A percentile compares a stretch with the other conserved stretches of the same genome.
Evolutionary conservation across 257 asterid genomes (phyloP).

Genomic region (Nicotiana attenuata): DNA sequence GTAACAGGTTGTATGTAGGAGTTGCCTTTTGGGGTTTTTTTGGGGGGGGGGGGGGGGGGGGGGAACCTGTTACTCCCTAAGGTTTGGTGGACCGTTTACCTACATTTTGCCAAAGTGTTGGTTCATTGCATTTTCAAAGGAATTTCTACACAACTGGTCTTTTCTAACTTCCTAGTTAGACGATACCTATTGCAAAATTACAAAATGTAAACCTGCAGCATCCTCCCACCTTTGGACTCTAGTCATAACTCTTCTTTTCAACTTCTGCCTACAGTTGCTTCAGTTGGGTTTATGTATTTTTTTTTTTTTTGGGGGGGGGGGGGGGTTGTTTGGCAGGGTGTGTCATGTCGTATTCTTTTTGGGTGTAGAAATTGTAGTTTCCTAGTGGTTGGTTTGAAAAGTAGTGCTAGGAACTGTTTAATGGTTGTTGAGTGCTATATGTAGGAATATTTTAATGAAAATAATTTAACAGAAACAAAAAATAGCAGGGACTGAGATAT

Average conservation of each 20-base stretch:
- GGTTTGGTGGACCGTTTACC: background rate
- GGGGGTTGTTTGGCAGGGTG: background rate
- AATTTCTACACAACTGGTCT: background rate
- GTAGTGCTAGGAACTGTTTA: too few species aligned
- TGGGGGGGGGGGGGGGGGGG: background rate
- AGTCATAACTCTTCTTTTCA: background rate
- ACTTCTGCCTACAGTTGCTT: background rate
- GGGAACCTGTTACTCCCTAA: background rate
- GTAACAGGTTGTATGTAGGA: background rate
- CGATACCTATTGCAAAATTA: background rate
- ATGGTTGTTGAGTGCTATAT: too few species aligned
- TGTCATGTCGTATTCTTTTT: background rate
- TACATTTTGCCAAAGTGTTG: background rate
- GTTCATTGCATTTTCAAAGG: background rate
- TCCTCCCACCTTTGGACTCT: background rate
- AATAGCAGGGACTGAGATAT: too few species aligned
- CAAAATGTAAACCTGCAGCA: background rate
- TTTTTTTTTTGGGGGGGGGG: background rate
- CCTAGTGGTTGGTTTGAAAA: too few species aligned
- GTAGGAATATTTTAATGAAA: too few species aligned
- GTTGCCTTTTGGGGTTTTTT: too few species aligned
- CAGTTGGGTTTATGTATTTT: background rate
- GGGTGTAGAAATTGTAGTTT: too few species aligned
- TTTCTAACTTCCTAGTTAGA: background rate
- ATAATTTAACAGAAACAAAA: too few species aligned